These are phyloP conservation scores for Cruciata laevipes DNA, from an alignment of 257 asterid species.

Conservation along the genomic window DNA sequence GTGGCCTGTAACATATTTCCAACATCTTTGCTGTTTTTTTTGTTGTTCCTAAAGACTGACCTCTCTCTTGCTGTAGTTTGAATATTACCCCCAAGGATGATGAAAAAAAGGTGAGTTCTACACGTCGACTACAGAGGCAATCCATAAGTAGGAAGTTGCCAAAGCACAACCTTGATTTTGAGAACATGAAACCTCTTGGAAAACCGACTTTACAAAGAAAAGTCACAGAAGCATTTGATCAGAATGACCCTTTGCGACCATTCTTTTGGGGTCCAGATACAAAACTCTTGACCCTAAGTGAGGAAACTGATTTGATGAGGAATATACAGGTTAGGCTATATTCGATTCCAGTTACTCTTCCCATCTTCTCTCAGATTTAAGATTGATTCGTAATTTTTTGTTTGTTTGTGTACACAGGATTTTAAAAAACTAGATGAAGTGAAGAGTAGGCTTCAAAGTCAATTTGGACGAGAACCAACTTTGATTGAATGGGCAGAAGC, in stretches of 20 bases:
- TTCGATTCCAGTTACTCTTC: conserved; percentile 9
- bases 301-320: conserved; percentile 57
- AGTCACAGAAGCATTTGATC: conserved; percentile 34
- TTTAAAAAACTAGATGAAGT: conserved; percentile 56
- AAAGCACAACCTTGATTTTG: conserved; percentile 31
- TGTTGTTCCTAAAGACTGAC: conserved; percentile 15
- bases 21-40: background rate
- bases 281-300: conserved; percentile 61
- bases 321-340: conserved; percentile 88
- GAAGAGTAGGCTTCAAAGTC: conserved; percentile 41
- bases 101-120: conserved; percentile 57
- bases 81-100: conserved; percentile 26
- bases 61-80: conserved; percentile 18
- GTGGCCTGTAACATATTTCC: conserved; percentile 7
- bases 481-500: conserved; percentile 80
- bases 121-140: conserved; percentile 65
- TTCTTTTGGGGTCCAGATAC: conserved; percentile 70
- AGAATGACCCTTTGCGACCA: conserved; percentile 49
- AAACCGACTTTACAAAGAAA: conserved; percentile 39
- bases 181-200: conserved; percentile 31
- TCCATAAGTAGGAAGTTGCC: conserved; percentile 51
- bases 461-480: conserved; percentile 72
- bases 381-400: background rate
- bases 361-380: conserved; percentile 2
- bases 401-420: conserved; percentile 34